These are phyloP conservation scores for Jamesozyma hellenica DNA, from an alignment of 805 yeast genomes.

Conservation along the genomic window DNA sequence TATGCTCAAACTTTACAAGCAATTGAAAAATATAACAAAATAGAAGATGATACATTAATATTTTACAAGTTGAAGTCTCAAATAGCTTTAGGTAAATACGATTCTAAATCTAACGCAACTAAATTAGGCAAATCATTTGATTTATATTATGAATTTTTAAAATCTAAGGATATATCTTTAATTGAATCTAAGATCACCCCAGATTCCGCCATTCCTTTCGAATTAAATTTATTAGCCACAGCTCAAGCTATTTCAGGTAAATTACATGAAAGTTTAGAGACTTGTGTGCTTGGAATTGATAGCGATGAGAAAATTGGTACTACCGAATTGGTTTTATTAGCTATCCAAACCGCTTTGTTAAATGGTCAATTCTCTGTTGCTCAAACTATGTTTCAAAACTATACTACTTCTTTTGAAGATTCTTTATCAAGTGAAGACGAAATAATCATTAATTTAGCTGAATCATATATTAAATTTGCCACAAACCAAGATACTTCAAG, in stretches of 20 bases:
- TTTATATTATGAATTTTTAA: slow-evolving; percentile 21
- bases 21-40: slow-evolving; percentile 30
- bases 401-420: slow-evolving; percentile 38
- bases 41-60: slow-evolving; percentile 19
- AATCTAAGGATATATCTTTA: slow-evolving; percentile 10
- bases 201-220: slow-evolving; percentile 12
- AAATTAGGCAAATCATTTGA: slow-evolving; percentile 24
- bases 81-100: slow-evolving; percentile 23
- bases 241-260: slow-evolving; percentile 22
- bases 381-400: slow-evolving; percentile 38
- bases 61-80: slow-evolving; percentile 31
- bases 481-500: slow-evolving; percentile 32
- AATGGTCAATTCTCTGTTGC: slow-evolving; percentile 35
- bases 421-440: slow-evolving; percentile 45
- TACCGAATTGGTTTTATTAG: slow-evolving; percentile 34
- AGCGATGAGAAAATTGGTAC: slow-evolving; percentile 33
- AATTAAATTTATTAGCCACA: slow-evolving; percentile 20
- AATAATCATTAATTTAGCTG: slow-evolving; percentile 66
- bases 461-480: slow-evolving; percentile 52
- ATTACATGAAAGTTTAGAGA: slow-evolving; percentile 30
- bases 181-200: slow-evolving; percentile 9
- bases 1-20: slow-evolving; percentile 36
- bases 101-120: slow-evolving; percentile 8
- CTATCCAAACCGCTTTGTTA: slow-evolving; percentile 33
- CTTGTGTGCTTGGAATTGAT: slow-evolving; percentile 33